phyloP scores from a whole-genome alignment of 345 rosid genomes.

The Nephelium lappaceum region DNA sequence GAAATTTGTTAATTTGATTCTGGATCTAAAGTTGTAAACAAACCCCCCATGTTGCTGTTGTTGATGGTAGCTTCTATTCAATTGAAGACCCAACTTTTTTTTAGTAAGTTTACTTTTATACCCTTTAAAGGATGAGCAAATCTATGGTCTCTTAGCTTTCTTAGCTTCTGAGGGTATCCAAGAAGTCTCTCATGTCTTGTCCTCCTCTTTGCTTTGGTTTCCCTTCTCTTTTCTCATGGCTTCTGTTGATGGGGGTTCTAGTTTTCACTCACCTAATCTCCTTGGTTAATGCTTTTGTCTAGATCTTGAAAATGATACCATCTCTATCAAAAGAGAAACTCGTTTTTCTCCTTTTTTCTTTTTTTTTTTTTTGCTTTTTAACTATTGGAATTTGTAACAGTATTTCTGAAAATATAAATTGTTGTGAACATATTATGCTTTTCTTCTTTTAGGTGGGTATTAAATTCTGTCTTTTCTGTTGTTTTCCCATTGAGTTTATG shows the following conservation, averaged over 20 bases:
- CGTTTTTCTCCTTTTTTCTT: background rate
- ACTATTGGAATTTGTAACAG: background rate
- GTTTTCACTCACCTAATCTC: background rate
- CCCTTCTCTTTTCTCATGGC: background rate
- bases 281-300: conserved; percentile 8
- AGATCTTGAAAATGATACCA: conserved; percentile 13
- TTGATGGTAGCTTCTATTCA: background rate
- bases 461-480: conserved; percentile 7
- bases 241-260: conserved; percentile 6
- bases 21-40: conserved; percentile 5
- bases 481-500: conserved; percentile 4
- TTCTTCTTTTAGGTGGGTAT: conserved; percentile 29
- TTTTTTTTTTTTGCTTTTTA: background rate
- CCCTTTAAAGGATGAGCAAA: conserved; percentile 21
- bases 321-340: background rate
- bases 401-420: background rate
- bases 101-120: conserved; percentile 24
- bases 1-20: background rate
- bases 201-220: background rate
- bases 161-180: background rate
- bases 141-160: conserved; percentile 11
- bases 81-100: conserved; percentile 3
- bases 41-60: background rate
- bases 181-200: background rate
- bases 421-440: background rate